Conservation (phyloP, 2,329 filamentous ascomycete genomes). For the Sporothrix globosa region DNA sequence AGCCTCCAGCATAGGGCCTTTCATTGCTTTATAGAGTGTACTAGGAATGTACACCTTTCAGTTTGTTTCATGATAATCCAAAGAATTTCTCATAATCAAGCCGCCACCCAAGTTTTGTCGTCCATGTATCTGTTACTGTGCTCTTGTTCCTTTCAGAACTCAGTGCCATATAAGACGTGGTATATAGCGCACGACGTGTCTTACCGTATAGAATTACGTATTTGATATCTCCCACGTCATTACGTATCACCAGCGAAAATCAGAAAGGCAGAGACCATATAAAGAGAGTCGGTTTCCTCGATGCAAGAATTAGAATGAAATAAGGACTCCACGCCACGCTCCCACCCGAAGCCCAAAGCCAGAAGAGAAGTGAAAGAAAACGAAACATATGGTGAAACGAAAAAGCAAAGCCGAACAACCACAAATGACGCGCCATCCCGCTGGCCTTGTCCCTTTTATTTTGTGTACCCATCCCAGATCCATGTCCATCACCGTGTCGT, state of each 20-base stretch:
- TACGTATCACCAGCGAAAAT: background rate
- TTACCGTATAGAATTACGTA: background rate
- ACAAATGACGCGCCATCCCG: background rate
- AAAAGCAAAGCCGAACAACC: background rate
- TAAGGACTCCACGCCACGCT: conserved; percentile 34
- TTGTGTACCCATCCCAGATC: conserved; percentile 2
- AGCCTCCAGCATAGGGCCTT: background rate
- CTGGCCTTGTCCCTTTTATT: background rate
- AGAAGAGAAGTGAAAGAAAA: conserved; percentile 22
- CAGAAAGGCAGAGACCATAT: background rate
- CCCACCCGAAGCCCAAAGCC: conserved; percentile 31
- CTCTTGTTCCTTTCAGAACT: background rate
- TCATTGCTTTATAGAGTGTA: conserved; percentile 3
- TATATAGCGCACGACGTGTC: background rate
- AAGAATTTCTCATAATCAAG: background rate
- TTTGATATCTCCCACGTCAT: background rate
- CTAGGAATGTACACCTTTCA: conserved; percentile 5
- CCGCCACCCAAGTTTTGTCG: background rate
- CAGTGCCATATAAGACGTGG: no score
- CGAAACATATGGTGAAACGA: background rate
- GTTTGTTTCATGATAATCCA: conserved; percentile 9
- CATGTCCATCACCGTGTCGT: background rate
- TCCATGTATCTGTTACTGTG: background rate
- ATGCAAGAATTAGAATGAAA: conserved; percentile 32
- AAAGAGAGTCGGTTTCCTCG: background rate